A percentile compares a stretch with the other conserved stretches of the same genome.
Evolutionary conservation across 495 filamentous ascomycete genomes (phyloP).

Genomic region (Talaromyces wortmannii): DNA sequence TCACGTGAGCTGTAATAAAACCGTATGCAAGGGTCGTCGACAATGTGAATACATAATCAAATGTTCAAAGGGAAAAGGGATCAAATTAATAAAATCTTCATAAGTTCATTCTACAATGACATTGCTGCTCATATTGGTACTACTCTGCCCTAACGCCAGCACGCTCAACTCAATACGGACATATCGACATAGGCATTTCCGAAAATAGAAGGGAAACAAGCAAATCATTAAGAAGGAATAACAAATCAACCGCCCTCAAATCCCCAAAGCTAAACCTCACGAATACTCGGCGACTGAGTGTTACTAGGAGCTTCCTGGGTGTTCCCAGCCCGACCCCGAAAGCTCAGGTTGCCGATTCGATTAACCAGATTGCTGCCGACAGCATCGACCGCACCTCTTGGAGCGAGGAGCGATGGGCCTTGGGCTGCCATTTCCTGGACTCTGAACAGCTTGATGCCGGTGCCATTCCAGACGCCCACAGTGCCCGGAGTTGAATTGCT

Average conservation of each 20-base stretch:
- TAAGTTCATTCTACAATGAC: neutral
- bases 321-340: constrained; percentile 34
- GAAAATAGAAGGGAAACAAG: neutral
- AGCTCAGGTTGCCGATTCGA: constrained; percentile 71
- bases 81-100: no score
- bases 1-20: neutral
- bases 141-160: neutral
- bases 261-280: constrained; percentile 32
- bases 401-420: constrained; percentile 74
- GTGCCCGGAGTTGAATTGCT: constrained; percentile 54
- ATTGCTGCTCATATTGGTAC: neutral
- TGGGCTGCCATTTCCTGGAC: constrained; percentile 79
- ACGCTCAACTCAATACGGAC: neutral
- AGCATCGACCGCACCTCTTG: constrained; percentile 89
- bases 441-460: constrained; percentile 76
- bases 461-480: constrained; percentile 94
- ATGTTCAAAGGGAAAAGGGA: neutral
- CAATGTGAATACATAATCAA: no score
- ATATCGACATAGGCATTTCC: neutral
- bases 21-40: neutral
- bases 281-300: constrained; percentile 23
- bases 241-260: neutral
- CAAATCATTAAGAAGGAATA: neutral
- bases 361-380: constrained; percentile 89
- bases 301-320: constrained; percentile 22